Percentiles rank a stretch among this genome's conserved stretches.
These are phyloP conservation scores for Suillus subaureus DNA, from an alignment of 768 basidiomycete genomes.

Conservation along the genomic window DNA sequence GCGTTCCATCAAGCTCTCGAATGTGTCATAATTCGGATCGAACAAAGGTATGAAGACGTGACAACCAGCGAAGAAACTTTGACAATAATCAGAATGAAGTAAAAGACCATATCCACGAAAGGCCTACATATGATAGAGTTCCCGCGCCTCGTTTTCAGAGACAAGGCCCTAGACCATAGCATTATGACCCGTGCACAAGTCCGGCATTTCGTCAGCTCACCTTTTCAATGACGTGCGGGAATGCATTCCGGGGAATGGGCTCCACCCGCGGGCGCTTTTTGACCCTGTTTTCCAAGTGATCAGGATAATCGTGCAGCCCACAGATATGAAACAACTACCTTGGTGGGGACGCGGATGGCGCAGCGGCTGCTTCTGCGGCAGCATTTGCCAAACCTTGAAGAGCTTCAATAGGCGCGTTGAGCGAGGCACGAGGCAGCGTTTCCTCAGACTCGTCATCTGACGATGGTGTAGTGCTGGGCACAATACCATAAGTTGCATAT, in stretches of 20 bases:
- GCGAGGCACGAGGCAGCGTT: constrained; percentile 76
- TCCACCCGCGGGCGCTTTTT: constrained; percentile 87
- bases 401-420: constrained; percentile 94
- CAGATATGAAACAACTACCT: constrained; percentile 42
- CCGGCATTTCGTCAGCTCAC: constrained; percentile 32
- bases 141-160: constrained; percentile 81
- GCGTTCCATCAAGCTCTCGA: constrained; percentile 88
- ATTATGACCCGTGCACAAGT: not conserved
- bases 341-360: constrained; percentile 63
- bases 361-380: constrained; percentile 90
- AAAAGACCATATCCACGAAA: constrained; percentile 15
- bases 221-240: constrained; percentile 90
- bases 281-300: constrained; percentile 45
- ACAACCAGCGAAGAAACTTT: constrained; percentile 93
- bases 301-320: not conserved
- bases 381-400: constrained; percentile 93
- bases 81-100: constrained; percentile 8
- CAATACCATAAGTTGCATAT: constrained; percentile 89
- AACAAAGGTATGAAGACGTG: constrained; percentile 96
- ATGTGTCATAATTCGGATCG: constrained; percentile 91
- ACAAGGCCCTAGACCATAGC: constrained; percentile 69
- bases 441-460: constrained; percentile 94
- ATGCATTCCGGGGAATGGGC: constrained; percentile 81
- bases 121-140: constrained; percentile 86
- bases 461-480: constrained; percentile 79